These are phyloP conservation scores for Zalaria sp. DNA, from an alignment of 2,329 filamentous ascomycete genomes.

Conservation along the genomic window DNA sequence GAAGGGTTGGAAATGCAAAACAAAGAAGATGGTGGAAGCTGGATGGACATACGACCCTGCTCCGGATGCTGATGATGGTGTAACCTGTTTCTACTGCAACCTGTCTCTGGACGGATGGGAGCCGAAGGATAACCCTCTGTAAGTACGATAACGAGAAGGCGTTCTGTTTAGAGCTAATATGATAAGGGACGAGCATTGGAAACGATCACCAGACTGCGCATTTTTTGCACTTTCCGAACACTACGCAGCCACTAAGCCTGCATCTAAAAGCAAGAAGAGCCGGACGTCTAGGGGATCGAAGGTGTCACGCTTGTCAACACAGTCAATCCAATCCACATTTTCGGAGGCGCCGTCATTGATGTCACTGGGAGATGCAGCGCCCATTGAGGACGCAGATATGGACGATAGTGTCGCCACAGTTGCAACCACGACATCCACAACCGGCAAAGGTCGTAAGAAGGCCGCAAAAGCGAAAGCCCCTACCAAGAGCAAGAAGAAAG, in stretches of 20 bases:
- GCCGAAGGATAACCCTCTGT: slow-evolving; percentile 77
- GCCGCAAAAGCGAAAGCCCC: slow-evolving; percentile 27
- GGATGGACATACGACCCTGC: slow-evolving; percentile 92
- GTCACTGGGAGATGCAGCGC: slow-evolving; percentile 29
- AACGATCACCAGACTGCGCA: slow-evolving; percentile 61
- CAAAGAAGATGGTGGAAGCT: slow-evolving; percentile 78
- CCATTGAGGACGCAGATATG: slow-evolving; percentile 1
- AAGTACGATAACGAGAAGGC: slow-evolving; percentile 19
- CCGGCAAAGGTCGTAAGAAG: slow-evolving; percentile 17
- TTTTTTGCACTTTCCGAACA: slow-evolving; percentile 60
- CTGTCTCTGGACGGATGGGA: slow-evolving; percentile 92
- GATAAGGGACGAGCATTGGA: slow-evolving; percentile 67
- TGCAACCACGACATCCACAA: slow-evolving; percentile 24
- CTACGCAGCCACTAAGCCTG: slow-evolving; percentile 25
- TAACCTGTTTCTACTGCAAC: slow-evolving; percentile 81
- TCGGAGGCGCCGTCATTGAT: slow-evolving; percentile 27
- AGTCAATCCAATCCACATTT: slow-evolving; percentile 29
- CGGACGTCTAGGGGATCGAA: slow-evolving; percentile 44
- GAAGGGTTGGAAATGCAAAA: slow-evolving; percentile 79
- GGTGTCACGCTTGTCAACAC: slow-evolving; percentile 47
- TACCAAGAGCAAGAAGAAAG: slow-evolving; percentile 14
- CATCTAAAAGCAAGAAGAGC: slow-evolving; percentile 33
- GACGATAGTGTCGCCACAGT: slow-evolving; percentile 37
- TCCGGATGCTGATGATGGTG: slow-evolving; percentile 71
- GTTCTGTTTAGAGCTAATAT: background rate